These are phyloP conservation scores for Podila clonocystis DNA, from an alignment of 192 early-diverging fungal species.

Conservation along the genomic window DNA sequence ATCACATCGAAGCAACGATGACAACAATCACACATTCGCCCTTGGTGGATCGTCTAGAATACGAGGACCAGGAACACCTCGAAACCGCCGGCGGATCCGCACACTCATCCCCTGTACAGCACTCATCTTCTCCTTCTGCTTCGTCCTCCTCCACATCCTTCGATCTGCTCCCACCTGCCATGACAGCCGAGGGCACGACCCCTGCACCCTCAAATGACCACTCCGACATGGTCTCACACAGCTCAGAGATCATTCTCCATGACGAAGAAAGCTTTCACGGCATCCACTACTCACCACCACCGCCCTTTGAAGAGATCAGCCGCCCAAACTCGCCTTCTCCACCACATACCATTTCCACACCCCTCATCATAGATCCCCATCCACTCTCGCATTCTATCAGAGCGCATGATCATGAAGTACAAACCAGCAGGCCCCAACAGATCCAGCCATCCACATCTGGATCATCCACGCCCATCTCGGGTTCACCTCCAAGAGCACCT, in stretches of 20 bases:
- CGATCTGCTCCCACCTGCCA: conserved; percentile 26
- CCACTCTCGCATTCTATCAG: neutral
- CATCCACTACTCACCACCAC: neutral
- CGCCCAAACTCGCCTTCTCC: neutral
- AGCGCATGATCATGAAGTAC: neutral
- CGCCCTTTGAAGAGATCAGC: neutral
- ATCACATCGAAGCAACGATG: neutral
- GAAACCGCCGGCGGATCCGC: too few relatives aligned
- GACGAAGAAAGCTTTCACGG: conserved; percentile 12
- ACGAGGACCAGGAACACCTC: too few relatives aligned
- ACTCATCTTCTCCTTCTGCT: neutral
- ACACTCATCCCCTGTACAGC: conserved; percentile 1
- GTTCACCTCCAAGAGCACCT: neutral
- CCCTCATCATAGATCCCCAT: neutral
- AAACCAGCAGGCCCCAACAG: too few relatives aligned
- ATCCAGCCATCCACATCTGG: neutral
- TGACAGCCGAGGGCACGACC: conserved; percentile 24
- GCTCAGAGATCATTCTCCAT: neutral
- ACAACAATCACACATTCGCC: too few relatives aligned
- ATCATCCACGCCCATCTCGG: neutral
- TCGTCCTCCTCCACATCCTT: conserved; percentile 7
- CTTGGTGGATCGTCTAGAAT: too few relatives aligned
- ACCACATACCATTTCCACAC: neutral
- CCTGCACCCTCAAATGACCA: conserved; percentile 38
- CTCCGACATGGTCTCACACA: conserved; percentile 28